Base-by-base conservation (phyloP, 257 asterid species). In the Knoxia roxburghii region DNA sequence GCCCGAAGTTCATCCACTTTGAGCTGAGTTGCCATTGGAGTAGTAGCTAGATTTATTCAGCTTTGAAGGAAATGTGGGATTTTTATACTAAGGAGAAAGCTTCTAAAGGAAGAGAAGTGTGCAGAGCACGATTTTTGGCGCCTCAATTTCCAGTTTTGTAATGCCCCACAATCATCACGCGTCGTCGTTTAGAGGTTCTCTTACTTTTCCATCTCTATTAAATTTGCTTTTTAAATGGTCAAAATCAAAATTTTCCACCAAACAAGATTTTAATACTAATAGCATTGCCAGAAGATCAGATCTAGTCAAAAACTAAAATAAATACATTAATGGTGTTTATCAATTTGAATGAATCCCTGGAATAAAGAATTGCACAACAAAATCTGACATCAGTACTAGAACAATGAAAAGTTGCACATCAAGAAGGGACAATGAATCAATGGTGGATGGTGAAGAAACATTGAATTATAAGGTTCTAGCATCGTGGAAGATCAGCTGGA, bases 1-100 rank as follows among this genome's bases (percentile, higher is more conserved):
- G 73, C 73, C 0, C 97, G 88, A 72, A 89, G 89, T 40, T 87
- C 86, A 51, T 84, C 89, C 48, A 84, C 91, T 73, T 75, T 86
- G 67, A 89, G 90, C 64, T 71, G 78, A 32, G 67, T 79, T 12
- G 89, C 65, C 78, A 77, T 81, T 48, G 13, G 8, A 23, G 35
- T 3, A 23, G 35, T 1, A 0, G 51, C 27, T 11, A 6, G 12
- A 5, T 30, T 13, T n/a, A 18, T 20, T 15, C 23, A 24, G 60
- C 20, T 30, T 37, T 21, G n/a, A 7, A 24, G 55, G 21, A 53
- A 27, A n/a, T 3, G 41, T 3, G 48, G 12, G 56, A 20, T 15
- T 27, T 45, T 32, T 73, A 40, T 1, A 41, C 8, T 37, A n/a
- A 59, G 48, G 13, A 32, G 21, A 30, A 67, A 55, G 71, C 83